Conservation (phyloP, 257 asterid species). For the Verbena officinalis region DNA sequence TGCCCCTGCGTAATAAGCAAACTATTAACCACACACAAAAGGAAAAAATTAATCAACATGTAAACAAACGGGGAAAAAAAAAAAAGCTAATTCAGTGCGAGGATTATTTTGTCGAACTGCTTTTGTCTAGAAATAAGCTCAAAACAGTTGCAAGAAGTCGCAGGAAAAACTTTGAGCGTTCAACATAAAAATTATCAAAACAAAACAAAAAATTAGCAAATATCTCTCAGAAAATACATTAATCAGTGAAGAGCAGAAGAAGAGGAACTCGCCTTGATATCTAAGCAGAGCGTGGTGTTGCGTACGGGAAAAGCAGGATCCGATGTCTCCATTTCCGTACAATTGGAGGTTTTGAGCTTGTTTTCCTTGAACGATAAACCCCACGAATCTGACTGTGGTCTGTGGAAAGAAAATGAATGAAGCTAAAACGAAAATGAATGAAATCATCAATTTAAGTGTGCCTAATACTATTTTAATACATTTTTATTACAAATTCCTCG, state of each 20-base stretch:
- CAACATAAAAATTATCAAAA: neutral
- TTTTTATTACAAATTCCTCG: no score
- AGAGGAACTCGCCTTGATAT: conserved; percentile 45
- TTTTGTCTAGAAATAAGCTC: conserved; percentile 7
- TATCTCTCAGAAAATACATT: neutral
- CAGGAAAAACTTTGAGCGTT: neutral
- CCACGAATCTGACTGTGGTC: neutral
- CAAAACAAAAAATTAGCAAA: neutral
- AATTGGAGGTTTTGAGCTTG: conserved; percentile 17
- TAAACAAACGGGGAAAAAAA: neutral
- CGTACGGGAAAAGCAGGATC: conserved; percentile 45
- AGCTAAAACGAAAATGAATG: no score
- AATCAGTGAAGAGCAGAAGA: conserved; percentile 8
- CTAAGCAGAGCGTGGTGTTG: conserved; percentile 35
- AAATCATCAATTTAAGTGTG: no score
- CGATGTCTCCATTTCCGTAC: conserved; percentile 34
- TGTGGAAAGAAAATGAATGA: no score
- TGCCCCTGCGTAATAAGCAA: conserved; percentile 48
- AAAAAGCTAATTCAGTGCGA: conserved; percentile 8
- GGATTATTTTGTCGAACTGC: neutral
- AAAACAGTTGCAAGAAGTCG: neutral
- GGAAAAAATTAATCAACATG: conserved; percentile 7
- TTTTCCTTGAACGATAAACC: neutral
- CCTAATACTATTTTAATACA: no score
- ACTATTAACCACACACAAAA: neutral